Conservation (phyloP, 805 yeast genomes). For the Schizosaccharomyces japonicus region DNA sequence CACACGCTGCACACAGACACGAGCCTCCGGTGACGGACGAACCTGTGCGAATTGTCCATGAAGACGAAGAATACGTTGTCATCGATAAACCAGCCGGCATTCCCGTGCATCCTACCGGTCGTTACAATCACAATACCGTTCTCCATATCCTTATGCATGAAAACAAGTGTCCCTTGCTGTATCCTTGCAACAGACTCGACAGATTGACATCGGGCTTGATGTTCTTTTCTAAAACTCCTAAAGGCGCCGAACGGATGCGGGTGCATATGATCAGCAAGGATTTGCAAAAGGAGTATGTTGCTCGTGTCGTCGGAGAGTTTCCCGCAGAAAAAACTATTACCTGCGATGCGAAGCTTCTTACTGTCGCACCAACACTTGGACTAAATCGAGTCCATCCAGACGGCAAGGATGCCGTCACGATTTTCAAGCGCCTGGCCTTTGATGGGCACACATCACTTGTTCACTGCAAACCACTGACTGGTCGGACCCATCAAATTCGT, state of each 20-base stretch:
- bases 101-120: constrained; percentile 89
- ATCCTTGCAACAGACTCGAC: constrained; percentile 64
- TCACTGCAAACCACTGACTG: constrained; percentile 66
- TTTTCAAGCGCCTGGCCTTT: constrained; percentile 41
- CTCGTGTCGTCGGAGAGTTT: constrained; percentile 70
- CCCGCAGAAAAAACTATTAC: constrained; percentile 28
- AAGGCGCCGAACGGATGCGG: constrained; percentile 54
- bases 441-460: constrained; percentile 46
- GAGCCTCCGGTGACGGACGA: constrained; percentile 57
- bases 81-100: constrained; percentile 87
- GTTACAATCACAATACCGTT: constrained; percentile 53
- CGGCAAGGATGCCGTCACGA: constrained; percentile 45
- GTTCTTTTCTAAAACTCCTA: constrained; percentile 66
- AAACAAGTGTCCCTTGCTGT: constrained; percentile 7
- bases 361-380: constrained; percentile 51
- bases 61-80: constrained; percentile 53
- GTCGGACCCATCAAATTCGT: constrained; percentile 85
- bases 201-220: constrained; percentile 78
- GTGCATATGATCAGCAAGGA: constrained; percentile 44
- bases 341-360: constrained; percentile 44
- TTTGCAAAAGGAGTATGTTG: constrained; percentile 62
- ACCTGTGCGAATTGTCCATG: constrained; percentile 41
- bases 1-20: constrained; percentile 63
- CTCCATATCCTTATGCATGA: constrained; percentile 60
- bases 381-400: constrained; percentile 17